Conservation (phyloP, 1,284 basidiomycete genomes). For the Exsudoporus floridanus region DNA sequence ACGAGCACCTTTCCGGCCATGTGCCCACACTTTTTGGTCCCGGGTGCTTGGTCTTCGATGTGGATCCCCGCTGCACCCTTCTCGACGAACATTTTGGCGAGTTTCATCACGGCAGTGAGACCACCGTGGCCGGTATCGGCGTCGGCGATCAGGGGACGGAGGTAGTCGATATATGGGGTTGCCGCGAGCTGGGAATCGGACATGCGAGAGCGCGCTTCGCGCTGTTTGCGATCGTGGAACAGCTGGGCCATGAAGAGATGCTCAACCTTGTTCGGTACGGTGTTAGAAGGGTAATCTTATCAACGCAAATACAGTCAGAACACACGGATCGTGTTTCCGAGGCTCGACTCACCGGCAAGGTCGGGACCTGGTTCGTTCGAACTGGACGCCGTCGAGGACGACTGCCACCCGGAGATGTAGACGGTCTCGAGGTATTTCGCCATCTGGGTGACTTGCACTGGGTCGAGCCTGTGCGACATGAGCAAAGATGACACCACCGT, state of each 20-base stretch:
- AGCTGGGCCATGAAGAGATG: conserved; percentile 86
- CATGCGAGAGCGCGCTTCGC: conserved; percentile 70
- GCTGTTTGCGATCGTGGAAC: conserved; percentile 87
- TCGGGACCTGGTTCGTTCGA: conserved; percentile 97
- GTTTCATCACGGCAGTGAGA: conserved; percentile 77
- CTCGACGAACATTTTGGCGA: conserved; percentile 78
- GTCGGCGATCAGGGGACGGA: conserved; percentile 76
- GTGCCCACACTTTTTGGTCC: conserved; percentile 87
- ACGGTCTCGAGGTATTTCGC: conserved; percentile 97
- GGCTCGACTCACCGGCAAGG: conserved; percentile 73
- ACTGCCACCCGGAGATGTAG: conserved; percentile 98
- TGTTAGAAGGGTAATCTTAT: conserved; percentile 89
- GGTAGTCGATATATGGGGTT: conserved; percentile 63
- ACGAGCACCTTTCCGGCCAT: conserved; percentile 84
- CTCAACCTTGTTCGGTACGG: conserved; percentile 91
- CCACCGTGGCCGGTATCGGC: conserved; percentile 86
- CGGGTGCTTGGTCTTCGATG: conserved; percentile 81
- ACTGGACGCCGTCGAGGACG: conserved; percentile 87
- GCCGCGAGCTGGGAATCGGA: conserved; percentile 72
- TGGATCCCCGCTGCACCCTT: conserved; percentile 82
- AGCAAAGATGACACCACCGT: conserved; percentile 24
- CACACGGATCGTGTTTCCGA: background rate
- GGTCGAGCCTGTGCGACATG: conserved; percentile 71
- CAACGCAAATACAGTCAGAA: background rate
- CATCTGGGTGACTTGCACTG: conserved; percentile 98